These are phyloP conservation scores for Asterochloris erici DNA, from an alignment of 139 green algal species.

Conservation along the genomic window DNA sequence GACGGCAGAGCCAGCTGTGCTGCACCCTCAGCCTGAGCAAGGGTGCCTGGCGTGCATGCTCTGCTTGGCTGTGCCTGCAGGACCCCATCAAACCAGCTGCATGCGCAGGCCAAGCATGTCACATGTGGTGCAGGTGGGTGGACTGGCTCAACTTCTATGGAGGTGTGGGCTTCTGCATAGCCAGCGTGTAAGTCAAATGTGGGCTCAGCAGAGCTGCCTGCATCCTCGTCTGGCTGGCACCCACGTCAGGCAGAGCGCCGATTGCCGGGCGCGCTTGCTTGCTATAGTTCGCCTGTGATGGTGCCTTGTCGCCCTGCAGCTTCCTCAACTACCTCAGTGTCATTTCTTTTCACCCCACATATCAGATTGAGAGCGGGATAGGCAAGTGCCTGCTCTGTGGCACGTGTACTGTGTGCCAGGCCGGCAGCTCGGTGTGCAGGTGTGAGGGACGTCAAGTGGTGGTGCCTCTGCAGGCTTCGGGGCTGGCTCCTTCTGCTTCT, in stretches of 20 bases:
- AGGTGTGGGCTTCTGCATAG: neutral
- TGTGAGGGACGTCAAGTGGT: no score
- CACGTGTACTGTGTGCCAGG: no score
- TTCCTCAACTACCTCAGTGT: conserved; percentile 10
- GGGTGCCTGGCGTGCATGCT: no score
- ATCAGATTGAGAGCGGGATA: conserved; percentile 9
- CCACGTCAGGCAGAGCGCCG: neutral
- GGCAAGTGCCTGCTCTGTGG: neutral
- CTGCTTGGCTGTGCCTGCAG: no score
- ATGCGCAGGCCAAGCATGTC: no score
- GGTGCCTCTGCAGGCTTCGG: neutral
- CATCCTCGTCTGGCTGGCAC: neutral
- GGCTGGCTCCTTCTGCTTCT: conserved; percentile 13
- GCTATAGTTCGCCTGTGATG: no score
- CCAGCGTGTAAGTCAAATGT: neutral
- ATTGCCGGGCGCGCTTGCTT: neutral
- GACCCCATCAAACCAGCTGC: no score
- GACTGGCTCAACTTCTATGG: no score
- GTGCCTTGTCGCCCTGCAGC: neutral
- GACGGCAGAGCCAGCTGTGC: no score
- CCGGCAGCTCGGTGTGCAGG: no score
- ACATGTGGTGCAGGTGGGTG: no score
- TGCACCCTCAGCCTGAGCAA: no score
- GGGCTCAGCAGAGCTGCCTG: neutral
- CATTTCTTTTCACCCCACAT: conserved; percentile 9